These are phyloP conservation scores for Ceratobasidium sp. DNA, from an alignment of 1,284 basidiomycete species.

Conservation along the genomic window DNA sequence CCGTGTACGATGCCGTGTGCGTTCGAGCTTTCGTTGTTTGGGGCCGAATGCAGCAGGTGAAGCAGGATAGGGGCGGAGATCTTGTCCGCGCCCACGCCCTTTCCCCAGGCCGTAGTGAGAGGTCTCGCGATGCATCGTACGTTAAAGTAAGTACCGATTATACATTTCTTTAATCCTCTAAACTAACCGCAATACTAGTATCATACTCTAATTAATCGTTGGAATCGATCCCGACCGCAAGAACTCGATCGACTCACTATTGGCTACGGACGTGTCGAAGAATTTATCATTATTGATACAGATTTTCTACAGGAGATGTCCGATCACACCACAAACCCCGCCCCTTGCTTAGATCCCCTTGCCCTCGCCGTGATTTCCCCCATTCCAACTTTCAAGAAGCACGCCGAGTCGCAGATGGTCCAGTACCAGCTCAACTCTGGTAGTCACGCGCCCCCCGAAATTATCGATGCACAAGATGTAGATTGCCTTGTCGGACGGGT, in stretches of 20 bases:
- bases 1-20: neutral
- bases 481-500: constrained; percentile 50
- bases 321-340: constrained; percentile 50
- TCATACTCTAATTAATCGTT: neutral
- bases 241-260: neutral
- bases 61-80: neutral
- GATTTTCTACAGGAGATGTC: constrained; percentile 20
- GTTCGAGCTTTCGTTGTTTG: neutral
- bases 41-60: constrained; percentile 17
- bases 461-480: constrained; percentile 52
- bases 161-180: neutral
- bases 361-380: constrained; percentile 51
- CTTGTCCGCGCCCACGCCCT: neutral
- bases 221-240: neutral
- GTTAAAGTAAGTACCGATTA: constrained; percentile 11
- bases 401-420: constrained; percentile 23
- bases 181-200: constrained; percentile 1
- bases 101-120: neutral
- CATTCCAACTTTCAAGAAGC: constrained; percentile 31
- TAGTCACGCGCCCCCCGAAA: constrained; percentile 21
- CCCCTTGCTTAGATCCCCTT: constrained; percentile 42
- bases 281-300: constrained; percentile 3
- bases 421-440: constrained; percentile 27
- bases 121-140: constrained; percentile 11
- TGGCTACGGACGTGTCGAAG: constrained; percentile 12